Evolutionary conservation across 2,329 filamentous ascomycete genomes (phyloP).

Genomic region (Plectosphaerella cucumerina): DNA sequence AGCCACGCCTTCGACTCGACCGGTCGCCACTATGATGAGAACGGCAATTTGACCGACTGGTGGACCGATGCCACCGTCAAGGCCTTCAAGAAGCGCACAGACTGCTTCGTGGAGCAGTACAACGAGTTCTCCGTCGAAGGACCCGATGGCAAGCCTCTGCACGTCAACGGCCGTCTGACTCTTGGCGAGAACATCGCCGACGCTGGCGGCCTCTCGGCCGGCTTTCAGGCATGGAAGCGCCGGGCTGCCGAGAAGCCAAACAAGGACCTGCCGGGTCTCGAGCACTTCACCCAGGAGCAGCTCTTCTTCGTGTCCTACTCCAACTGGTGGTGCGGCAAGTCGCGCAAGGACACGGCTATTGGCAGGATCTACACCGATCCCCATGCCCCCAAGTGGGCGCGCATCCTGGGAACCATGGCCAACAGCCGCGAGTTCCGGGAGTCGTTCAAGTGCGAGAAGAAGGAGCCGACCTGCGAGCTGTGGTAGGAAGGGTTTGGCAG

Average conservation of each 20-base stretch:
- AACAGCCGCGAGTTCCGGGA: constrained; percentile 66
- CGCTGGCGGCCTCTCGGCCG: constrained; percentile 59
- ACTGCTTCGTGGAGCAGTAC: constrained; percentile 69
- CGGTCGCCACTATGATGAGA: constrained; percentile 60
- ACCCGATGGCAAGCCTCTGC: constrained; percentile 50
- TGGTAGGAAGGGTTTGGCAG: constrained; percentile 8
- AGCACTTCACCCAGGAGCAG: constrained; percentile 61
- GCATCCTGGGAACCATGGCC: constrained; percentile 59
- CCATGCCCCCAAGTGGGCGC: constrained; percentile 60
- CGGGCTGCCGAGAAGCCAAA: constrained; percentile 47
- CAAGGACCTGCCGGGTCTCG: constrained; percentile 54
- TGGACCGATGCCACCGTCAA: constrained; percentile 58
- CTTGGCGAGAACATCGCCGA: constrained; percentile 70
- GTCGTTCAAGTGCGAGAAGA: constrained; percentile 61
- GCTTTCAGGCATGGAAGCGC: constrained; percentile 63
- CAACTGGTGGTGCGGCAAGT: constrained; percentile 65
- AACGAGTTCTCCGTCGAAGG: constrained; percentile 54
- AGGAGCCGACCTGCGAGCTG: constrained; percentile 26
- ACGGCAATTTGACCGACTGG: constrained; percentile 63
- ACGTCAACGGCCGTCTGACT: constrained; percentile 60
- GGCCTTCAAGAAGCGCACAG: constrained; percentile 52
- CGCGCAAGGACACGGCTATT: constrained; percentile 52
- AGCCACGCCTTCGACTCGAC: constrained; percentile 67
- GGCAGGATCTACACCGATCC: constrained; percentile 57
- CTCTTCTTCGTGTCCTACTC: constrained; percentile 65